These are phyloP conservation scores for Sugiyamaella marilandica DNA, from an alignment of 805 yeast species.

Conservation along the genomic window DNA sequence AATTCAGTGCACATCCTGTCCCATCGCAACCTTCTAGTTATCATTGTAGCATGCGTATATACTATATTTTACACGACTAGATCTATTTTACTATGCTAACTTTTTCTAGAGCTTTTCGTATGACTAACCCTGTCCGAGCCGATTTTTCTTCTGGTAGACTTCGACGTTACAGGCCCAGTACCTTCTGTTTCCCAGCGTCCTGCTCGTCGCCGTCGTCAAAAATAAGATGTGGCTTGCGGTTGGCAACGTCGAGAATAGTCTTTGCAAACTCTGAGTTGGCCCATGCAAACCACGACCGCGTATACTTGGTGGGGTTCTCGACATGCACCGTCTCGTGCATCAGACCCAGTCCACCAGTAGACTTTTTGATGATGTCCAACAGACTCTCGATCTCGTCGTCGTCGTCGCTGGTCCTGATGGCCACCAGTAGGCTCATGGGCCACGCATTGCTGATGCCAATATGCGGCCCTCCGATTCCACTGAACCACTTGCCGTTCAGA, in stretches of 20 bases:
- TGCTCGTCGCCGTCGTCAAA: slow-evolving; percentile 31
- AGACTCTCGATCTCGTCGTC: slow-evolving; percentile 59
- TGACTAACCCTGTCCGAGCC: too few relatives aligned
- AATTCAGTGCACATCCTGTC: too few relatives aligned
- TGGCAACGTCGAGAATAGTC: slow-evolving; percentile 71
- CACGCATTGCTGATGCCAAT: slow-evolving; percentile 76
- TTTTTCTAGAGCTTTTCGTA: too few relatives aligned
- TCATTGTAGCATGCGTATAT: too few relatives aligned
- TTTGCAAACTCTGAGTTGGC: slow-evolving; percentile 88
- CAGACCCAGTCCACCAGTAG: slow-evolving; percentile 71
- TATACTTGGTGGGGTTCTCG: slow-evolving; percentile 44
- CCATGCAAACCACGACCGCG: slow-evolving; percentile 94
- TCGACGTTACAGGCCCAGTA: too few relatives aligned
- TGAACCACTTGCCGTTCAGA: slow-evolving; percentile 54
- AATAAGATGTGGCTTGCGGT: slow-evolving; percentile 66
- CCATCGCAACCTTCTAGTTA: too few relatives aligned
- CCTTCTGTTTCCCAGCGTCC: too few relatives aligned
- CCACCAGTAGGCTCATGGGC: slow-evolving; percentile 82
- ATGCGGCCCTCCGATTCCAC: slow-evolving; percentile 90
- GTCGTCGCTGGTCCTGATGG: slow-evolving; percentile 68
- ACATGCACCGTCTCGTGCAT: slow-evolving; percentile 82
- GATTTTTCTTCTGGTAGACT: too few relatives aligned
- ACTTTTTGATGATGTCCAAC: slow-evolving; percentile 48
- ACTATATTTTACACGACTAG: too few relatives aligned
- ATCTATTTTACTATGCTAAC: too few relatives aligned